Conservation (phyloP, 192 early-diverging fungal species). For the Pilaira anomala region DNA sequence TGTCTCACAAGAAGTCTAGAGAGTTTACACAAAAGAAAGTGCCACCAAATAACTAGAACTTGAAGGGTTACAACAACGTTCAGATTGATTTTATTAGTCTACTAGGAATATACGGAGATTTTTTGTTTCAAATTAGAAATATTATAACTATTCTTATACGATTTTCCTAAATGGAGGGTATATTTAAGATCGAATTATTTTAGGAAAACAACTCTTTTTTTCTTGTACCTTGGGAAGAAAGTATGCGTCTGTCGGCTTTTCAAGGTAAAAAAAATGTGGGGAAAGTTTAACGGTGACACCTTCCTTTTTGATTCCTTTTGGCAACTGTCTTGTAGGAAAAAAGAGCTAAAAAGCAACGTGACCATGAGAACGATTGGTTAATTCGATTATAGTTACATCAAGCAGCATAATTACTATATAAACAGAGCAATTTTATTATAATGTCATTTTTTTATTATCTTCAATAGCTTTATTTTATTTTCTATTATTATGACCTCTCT, state of each 20-base stretch:
- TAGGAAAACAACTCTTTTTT: neutral
- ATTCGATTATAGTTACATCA: neutral
- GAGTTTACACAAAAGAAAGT: no score
- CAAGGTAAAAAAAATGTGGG: conserved; percentile 6
- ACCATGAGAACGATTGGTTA: neutral
- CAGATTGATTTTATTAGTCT: no score
- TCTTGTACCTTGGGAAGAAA: neutral
- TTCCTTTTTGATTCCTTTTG: conserved; percentile 9
- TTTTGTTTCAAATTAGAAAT: no score
- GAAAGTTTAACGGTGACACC: conserved; percentile 1
- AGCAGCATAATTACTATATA: neutral
- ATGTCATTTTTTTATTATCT: neutral
- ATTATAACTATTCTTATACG: no score
- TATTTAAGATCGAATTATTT: no score
- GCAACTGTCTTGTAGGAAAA: neutral
- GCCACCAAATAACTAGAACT: no score
- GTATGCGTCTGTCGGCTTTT: no score
- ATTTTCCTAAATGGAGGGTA: no score
- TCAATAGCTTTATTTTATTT: neutral
- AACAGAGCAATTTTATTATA: neutral
- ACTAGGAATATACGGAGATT: no score
- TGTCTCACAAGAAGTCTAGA: no score
- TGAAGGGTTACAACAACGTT: no score
- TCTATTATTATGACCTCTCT: neutral
- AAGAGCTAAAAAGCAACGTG: neutral